Evolutionary conservation across 208 protist species (phyloP).

Genomic region (Acanthamoeba pearcei): DNA sequence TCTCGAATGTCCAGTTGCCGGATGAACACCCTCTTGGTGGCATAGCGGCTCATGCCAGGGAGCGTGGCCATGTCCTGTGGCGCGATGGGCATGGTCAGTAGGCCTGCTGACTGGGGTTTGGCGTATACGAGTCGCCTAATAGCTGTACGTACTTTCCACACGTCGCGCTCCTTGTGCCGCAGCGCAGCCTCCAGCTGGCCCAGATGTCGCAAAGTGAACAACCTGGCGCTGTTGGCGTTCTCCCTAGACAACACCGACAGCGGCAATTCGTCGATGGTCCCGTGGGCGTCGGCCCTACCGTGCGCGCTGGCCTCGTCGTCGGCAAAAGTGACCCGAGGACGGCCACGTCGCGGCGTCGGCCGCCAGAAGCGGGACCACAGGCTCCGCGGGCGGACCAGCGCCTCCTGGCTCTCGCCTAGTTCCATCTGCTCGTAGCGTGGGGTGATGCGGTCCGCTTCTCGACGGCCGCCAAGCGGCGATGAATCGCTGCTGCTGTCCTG

Average conservation of each 20-base stretch:
- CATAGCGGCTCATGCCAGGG: background rate
- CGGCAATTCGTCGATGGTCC: background rate
- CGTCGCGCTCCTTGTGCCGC: background rate
- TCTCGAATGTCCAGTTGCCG: conserved; percentile 63
- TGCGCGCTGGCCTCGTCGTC: background rate
- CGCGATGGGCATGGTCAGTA: too few relatives aligned
- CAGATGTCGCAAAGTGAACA: background rate
- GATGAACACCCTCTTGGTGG: conserved; percentile 46
- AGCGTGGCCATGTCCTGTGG: conserved; percentile 19
- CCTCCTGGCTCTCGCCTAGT: background rate
- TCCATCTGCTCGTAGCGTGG: conserved; percentile 27
- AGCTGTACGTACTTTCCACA: conserved; percentile 10
- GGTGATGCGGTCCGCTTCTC: background rate
- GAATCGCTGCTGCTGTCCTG: background rate
- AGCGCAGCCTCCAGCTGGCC: background rate
- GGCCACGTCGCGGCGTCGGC: background rate
- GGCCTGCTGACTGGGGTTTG: too few relatives aligned
- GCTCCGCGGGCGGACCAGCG: background rate
- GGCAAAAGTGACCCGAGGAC: background rate
- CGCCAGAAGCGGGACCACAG: background rate
- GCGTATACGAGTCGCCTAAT: too few relatives aligned
- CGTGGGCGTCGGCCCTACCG: background rate
- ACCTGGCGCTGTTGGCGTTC: background rate
- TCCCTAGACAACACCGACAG: background rate
- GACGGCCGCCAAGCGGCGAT: background rate